Base-by-base conservation (phyloP, 1,284 basidiomycete genomes). In the Puccinia brachypodii region DNA sequence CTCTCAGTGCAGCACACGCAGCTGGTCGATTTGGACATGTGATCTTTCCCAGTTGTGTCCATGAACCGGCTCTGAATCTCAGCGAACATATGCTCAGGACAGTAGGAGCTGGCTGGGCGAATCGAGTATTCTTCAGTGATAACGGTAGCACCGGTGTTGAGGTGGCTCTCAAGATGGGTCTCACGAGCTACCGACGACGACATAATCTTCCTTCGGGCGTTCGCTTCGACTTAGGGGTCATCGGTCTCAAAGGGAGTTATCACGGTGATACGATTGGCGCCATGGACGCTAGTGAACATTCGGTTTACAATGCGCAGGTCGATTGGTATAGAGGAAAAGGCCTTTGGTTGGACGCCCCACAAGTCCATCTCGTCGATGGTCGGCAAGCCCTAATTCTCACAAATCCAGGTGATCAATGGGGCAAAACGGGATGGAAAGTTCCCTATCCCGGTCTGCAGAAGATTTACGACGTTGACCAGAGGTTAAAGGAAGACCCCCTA, bases 181-280 rank as follows among this genome's bases (percentile, higher is more conserved):
- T 96, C 58, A 90, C 94, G n/a, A 90, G 92, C 2, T 92, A 89
- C 83, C 89, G 91, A 3, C 86, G 88, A 50, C 88, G 91, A 19
- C 87, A 90, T 77, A 85, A 86, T 11, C 86, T 88, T 84, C 81
- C 84, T 22, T 85, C 86, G 1, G 86, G 85, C 53, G 82, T 86
- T n/a, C 88, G 88, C 83, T 91, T 90, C 83, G 88, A 90, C 47
- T 88, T 96, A 19, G 93, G 94, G 22, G 90, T 99, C 0, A 87
- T 99, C 1, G 96, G 96, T 0, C 86, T 98, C 60, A 92, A 92
- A 83, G 96, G 96, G 1, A 95, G 94, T 85, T 99, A 99, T 87
- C 96, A 99, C 85, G 96, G 96, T 7, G 96, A 99, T 87, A 98
- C 96, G 25, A 97, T 98, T 84, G 96, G 96, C 0, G 92, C 92